phyloP scores from a whole-genome alignment of 1,139 yeast species.

The Komagataea norvegica region DNA sequence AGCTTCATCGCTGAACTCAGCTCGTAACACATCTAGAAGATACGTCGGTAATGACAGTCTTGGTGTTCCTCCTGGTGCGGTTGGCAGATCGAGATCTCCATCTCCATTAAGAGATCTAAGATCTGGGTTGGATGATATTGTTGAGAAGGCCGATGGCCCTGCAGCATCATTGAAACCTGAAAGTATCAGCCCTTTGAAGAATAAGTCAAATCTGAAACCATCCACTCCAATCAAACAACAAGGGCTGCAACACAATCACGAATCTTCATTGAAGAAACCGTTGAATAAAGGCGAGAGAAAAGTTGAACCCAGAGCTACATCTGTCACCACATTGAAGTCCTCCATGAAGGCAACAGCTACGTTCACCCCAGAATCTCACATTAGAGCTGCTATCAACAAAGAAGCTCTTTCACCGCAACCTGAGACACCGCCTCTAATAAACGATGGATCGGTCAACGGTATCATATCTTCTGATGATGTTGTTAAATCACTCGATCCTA shows the following conservation, averaged over 20 bases:
- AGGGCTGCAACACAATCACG: background rate
- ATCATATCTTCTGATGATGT: background rate
- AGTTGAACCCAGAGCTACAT: too few species aligned
- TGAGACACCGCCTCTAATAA: background rate
- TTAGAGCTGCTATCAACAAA: background rate
- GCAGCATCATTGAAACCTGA: too few species aligned
- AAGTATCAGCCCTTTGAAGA: too few species aligned
- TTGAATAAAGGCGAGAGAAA: background rate
- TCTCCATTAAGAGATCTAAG: conserved; percentile 10
- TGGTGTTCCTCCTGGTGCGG: background rate
- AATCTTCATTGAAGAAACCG: background rate
- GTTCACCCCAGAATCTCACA: too few species aligned
- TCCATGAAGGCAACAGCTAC: background rate
- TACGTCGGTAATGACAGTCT: background rate
- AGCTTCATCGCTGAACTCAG: conserved; percentile 21
- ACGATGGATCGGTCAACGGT: background rate
- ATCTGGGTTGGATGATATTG: conserved; percentile 9
- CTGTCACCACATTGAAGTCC: conserved; percentile 1
- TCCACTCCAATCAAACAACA: conserved; percentile 4
- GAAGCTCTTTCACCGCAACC: background rate
- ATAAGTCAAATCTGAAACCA: too few species aligned
- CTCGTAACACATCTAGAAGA: conserved; percentile 3
- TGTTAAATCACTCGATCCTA: background rate
- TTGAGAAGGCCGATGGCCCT: conserved; percentile 5
- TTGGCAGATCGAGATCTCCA: conserved; percentile 10